Conservation (phyloP, 2,329 filamentous ascomycete species). For the Teratosphaeriaceae sp. region DNA sequence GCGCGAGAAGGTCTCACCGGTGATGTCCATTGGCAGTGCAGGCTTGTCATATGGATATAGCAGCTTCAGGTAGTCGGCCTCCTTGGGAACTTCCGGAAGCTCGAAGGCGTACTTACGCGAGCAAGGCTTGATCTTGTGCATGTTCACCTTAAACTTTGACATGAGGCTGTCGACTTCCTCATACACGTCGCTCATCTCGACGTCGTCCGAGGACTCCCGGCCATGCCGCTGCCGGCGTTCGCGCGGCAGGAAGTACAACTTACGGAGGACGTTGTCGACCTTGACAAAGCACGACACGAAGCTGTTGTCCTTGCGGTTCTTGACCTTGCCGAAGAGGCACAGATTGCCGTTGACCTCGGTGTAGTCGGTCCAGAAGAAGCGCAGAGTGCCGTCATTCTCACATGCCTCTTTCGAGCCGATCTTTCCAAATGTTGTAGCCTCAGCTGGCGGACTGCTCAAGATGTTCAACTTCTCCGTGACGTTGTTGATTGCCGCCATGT, state of each 20-base stretch:
- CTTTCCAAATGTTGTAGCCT: constrained; percentile 65
- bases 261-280: constrained; percentile 87
- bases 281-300: constrained; percentile 95
- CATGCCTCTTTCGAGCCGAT: constrained; percentile 76
- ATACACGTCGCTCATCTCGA: constrained; percentile 86
- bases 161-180: constrained; percentile 82
- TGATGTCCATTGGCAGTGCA: constrained; percentile 60
- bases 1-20: constrained; percentile 85
- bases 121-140: constrained; percentile 91
- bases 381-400: constrained; percentile 86
- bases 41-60: constrained; percentile 89
- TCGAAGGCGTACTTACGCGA: constrained; percentile 95
- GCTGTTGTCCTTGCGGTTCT: constrained; percentile 71
- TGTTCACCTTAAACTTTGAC: constrained; percentile 74
- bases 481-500: constrained; percentile 84
- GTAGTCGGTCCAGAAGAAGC: constrained; percentile 97
- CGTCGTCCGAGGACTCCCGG: constrained; percentile 64
- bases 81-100: constrained; percentile 74
- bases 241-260: constrained; percentile 87
- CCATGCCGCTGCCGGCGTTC: constrained; percentile 54
- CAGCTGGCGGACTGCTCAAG: constrained; percentile 64
- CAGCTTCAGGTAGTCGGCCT: constrained; percentile 90
- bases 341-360: constrained; percentile 85
- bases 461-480: constrained; percentile 83
- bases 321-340: constrained; percentile 92